These are phyloP conservation scores for Discostella stelligera DNA, from an alignment of 352 stramenopile species.

Conservation along the genomic window DNA sequence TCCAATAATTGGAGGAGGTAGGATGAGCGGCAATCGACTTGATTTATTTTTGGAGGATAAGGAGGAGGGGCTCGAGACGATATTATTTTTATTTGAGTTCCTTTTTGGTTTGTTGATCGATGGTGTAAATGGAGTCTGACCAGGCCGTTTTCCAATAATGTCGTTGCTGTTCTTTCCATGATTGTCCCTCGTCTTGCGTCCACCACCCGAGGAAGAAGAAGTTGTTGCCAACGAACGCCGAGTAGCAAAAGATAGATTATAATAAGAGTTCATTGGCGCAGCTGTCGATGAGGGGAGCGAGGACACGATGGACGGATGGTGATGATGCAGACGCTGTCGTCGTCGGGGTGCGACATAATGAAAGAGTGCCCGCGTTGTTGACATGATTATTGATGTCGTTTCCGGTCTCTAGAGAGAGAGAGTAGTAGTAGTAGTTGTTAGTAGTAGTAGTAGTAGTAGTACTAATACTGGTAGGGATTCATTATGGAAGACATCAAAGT, in stretches of 20 bases:
- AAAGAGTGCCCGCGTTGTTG: neutral
- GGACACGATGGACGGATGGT: neutral
- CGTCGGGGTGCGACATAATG: neutral
- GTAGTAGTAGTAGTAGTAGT: too few relatives aligned
- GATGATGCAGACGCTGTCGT: neutral
- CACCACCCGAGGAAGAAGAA: neutral
- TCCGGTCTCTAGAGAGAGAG: neutral
- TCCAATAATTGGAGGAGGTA: slow-evolving; percentile 18
- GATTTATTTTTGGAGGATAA: neutral
- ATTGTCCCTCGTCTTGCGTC: neutral
- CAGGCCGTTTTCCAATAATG: slow-evolving; percentile 40
- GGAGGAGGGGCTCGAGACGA: slow-evolving; percentile 1
- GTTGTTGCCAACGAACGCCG: neutral
- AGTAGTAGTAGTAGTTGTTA: neutral
- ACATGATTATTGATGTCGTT: neutral
- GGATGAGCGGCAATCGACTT: slow-evolving; percentile 26
- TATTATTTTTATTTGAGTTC: neutral
- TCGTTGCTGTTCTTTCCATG: neutral
- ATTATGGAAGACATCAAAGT: too few relatives aligned
- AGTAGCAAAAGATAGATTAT: neutral
- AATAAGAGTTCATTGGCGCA: neutral
- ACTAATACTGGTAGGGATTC: too few relatives aligned
- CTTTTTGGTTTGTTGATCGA: slow-evolving; percentile 3
- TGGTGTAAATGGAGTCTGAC: slow-evolving; percentile 44
- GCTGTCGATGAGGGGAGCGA: too few relatives aligned